These are phyloP conservation scores for Metschnikowia vanudenii DNA, from an alignment of 805 yeast genomes.

Conservation along the genomic window DNA sequence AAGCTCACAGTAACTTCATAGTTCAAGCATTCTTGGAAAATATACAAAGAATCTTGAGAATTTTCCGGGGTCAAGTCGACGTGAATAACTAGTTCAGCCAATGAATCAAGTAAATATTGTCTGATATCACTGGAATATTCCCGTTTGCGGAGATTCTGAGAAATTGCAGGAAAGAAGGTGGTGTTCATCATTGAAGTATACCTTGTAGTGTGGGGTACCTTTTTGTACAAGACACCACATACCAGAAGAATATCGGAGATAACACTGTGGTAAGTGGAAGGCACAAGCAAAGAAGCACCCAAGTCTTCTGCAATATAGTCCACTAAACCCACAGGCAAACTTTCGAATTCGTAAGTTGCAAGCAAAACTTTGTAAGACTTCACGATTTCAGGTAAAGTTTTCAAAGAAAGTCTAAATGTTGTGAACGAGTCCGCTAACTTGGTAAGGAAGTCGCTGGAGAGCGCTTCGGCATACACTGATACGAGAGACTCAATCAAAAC, in stretches of 20 bases:
- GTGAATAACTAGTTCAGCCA: constrained; percentile 23
- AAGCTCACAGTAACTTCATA: constrained; percentile 28
- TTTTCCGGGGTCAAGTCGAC: constrained; percentile 12
- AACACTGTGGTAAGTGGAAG: constrained; percentile 27
- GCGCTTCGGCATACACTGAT: constrained; percentile 15
- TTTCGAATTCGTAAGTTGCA: constrained; percentile 14
- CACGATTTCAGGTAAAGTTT: constrained; percentile 27
- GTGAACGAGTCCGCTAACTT: constrained; percentile 19
- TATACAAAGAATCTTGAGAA: constrained; percentile 9
- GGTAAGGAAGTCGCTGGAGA: constrained; percentile 20
- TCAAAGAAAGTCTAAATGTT: constrained; percentile 21
- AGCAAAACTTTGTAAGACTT: constrained; percentile 28
- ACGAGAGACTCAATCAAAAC: constrained; percentile 31
- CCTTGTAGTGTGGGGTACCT: neutral
- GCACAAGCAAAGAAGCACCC: constrained; percentile 23
- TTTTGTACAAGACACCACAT: constrained; percentile 20
- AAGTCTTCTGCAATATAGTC: constrained; percentile 26
- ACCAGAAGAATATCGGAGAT: constrained; percentile 30
- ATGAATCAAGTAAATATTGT: constrained; percentile 25
- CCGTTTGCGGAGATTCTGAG: constrained; percentile 17
- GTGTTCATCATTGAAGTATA: constrained; percentile 12
- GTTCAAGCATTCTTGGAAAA: constrained; percentile 25
- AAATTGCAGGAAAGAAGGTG: constrained; percentile 20
- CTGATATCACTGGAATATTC: constrained; percentile 31
- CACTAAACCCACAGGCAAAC: constrained; percentile 21